Percentiles rank a stretch among this genome's conserved stretches.
Evolutionary conservation across 2,329 filamentous ascomycete species (phyloP).

Genomic region (Monilinia laxa): DNA sequence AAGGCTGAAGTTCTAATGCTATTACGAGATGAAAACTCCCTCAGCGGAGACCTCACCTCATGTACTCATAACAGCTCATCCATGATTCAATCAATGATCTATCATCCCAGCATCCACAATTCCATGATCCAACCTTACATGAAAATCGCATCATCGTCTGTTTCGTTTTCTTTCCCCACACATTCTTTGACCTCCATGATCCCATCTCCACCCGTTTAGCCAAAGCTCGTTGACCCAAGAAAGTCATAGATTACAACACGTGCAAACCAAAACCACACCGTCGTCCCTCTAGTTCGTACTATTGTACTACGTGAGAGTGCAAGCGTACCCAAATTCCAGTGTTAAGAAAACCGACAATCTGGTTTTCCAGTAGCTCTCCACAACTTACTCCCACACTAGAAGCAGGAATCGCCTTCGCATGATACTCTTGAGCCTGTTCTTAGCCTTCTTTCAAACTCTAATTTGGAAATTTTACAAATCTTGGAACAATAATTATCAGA

Average conservation of each 20-base stretch:
- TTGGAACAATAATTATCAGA: no score
- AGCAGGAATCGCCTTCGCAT: not conserved
- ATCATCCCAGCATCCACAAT: not conserved
- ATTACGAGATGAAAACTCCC: constrained; percentile 6
- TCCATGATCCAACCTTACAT: constrained; percentile 10
- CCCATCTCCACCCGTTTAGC: not conserved
- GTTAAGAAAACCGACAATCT: not conserved
- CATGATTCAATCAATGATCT: constrained; percentile 6
- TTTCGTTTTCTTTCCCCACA: not conserved
- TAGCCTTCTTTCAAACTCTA: not conserved
- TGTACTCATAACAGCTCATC: constrained; percentile 8
- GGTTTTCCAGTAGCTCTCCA: not conserved
- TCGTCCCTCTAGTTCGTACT: not conserved
- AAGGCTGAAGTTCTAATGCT: not conserved
- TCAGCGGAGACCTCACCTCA: constrained; percentile 8
- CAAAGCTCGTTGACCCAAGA: not conserved
- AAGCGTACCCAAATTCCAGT: not conserved
- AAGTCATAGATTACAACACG: not conserved
- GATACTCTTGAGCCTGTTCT: not conserved
- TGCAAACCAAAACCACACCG: not conserved
- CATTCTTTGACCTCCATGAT: not conserved
- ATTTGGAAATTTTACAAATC: not conserved
- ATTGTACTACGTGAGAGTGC: not conserved
- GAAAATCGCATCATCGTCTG: constrained; percentile 6
- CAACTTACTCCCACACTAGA: not conserved